These are phyloP conservation scores for Trichaptum fuscoviolaceum DNA, from an alignment of 768 basidiomycete genomes.

Conservation along the genomic window DNA sequence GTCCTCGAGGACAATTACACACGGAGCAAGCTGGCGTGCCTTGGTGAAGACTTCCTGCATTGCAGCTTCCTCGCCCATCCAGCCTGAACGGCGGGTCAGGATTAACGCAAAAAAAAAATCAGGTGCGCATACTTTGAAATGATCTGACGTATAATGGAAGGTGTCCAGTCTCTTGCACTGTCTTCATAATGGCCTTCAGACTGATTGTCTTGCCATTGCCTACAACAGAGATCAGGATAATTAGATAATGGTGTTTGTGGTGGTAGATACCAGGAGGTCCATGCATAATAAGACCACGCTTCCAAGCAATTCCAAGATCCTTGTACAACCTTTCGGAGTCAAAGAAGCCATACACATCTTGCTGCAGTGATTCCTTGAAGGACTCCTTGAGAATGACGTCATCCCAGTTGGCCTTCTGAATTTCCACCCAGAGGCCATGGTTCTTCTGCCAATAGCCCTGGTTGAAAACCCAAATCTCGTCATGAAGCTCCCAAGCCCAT, in stretches of 20 bases:
- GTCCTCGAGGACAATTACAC: constrained; percentile 59
- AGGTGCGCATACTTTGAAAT: constrained; percentile 51
- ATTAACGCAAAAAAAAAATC: too few species aligned
- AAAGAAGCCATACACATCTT: constrained; percentile 79
- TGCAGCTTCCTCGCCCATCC: constrained; percentile 54
- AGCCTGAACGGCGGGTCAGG: constrained; percentile 31
- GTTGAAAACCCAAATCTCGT: constrained; percentile 77
- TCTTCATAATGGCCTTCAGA: constrained; percentile 78
- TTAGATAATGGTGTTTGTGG: neutral
- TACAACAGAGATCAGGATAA: constrained; percentile 15
- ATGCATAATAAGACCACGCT: constrained; percentile 80
- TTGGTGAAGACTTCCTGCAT: constrained; percentile 68
- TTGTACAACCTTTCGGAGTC: constrained; percentile 69
- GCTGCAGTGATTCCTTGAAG: constrained; percentile 62
- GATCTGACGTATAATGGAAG: constrained; percentile 78
- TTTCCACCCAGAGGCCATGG: constrained; percentile 47
- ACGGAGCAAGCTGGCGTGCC: constrained; percentile 66
- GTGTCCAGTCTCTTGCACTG: constrained; percentile 55
- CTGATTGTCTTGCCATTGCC: constrained; percentile 86
- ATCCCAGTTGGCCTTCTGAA: constrained; percentile 63
- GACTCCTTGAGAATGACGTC: constrained; percentile 67
- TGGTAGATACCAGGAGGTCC: constrained; percentile 62
- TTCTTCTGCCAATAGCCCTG: constrained; percentile 65
- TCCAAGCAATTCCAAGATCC: constrained; percentile 77
- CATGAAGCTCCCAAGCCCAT: constrained; percentile 48